Evolutionary conservation across 495 filamentous ascomycete genomes (phyloP).

Genomic region (Aspergillus coremiiformis): DNA sequence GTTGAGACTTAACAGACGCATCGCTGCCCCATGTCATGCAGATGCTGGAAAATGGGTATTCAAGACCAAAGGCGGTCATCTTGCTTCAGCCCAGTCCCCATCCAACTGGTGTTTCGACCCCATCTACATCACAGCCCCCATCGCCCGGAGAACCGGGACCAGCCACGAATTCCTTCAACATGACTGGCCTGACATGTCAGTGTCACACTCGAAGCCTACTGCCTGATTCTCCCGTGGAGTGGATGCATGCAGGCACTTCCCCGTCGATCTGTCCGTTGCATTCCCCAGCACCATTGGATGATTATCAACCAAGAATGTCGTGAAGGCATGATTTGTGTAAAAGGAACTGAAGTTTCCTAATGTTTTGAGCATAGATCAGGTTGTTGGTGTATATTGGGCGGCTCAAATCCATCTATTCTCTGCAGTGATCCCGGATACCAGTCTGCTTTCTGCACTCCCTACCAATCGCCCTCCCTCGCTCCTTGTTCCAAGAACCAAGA

Average conservation of each 20-base stretch:
- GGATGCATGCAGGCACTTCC: background rate
- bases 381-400: background rate
- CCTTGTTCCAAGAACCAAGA: no score
- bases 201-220: background rate
- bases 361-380: background rate
- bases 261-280: background rate
- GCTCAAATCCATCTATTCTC: background rate
- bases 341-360: background rate
- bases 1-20: background rate
- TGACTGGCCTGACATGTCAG: background rate
- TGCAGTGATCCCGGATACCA: background rate
- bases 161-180: background rate
- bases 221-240: background rate
- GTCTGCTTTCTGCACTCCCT: background rate
- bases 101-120: background rate
- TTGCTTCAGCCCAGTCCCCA: background rate
- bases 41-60: background rate
- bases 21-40: slow-evolving; percentile 4
- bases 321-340: background rate
- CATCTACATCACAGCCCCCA: background rate
- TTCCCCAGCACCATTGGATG: background rate
- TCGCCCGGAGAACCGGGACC: background rate
- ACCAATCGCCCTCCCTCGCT: background rate
- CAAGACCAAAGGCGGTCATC: background rate
- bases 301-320: background rate